phyloP scores from a whole-genome alignment of 371 early-diverging fungal genomes.

The Haplosporangium sp. region DNA sequence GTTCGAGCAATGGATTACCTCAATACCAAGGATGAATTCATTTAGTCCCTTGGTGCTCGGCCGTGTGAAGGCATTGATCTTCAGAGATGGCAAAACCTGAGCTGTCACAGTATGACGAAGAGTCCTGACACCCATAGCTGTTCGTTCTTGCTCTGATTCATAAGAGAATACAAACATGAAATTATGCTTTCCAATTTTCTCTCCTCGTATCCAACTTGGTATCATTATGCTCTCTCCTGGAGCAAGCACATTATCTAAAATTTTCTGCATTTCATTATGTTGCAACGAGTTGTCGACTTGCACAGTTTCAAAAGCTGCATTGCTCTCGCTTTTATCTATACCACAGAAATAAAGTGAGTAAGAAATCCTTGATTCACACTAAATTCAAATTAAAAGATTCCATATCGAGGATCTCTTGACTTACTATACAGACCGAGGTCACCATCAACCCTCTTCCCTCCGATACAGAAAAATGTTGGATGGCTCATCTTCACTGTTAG shows the following conservation, averaged over 20 bases:
- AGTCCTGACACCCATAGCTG: conserved; percentile 74
- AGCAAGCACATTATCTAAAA: conserved; percentile 60
- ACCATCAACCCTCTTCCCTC: conserved; percentile 48
- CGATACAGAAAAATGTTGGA: conserved; percentile 87
- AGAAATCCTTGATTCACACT: background rate
- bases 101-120: conserved; percentile 69
- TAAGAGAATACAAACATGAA: conserved; percentile 79
- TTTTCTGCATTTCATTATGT: conserved; percentile 16
- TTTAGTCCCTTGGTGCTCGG: conserved; percentile 78
- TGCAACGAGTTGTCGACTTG: conserved; percentile 53
- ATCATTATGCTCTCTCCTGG: conserved; percentile 81
- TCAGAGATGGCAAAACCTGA: conserved; percentile 86
- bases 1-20: conserved; percentile 60
- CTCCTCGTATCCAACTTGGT: conserved; percentile 92
- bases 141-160: conserved; percentile 77
- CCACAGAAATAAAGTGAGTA: background rate
- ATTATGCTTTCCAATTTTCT: conserved; percentile 88
- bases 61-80: conserved; percentile 94
- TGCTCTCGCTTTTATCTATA: conserved; percentile 27
- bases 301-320: conserved; percentile 14
- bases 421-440: conserved; percentile 56
- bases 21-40: conserved; percentile 91
- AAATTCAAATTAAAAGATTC: background rate
- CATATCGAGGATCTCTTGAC: background rate
- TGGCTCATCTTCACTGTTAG: conserved; percentile 86